phyloP scores from a whole-genome alignment of 1,284 basidiomycete species.

The Ceratobasidium papillatum region DNA sequence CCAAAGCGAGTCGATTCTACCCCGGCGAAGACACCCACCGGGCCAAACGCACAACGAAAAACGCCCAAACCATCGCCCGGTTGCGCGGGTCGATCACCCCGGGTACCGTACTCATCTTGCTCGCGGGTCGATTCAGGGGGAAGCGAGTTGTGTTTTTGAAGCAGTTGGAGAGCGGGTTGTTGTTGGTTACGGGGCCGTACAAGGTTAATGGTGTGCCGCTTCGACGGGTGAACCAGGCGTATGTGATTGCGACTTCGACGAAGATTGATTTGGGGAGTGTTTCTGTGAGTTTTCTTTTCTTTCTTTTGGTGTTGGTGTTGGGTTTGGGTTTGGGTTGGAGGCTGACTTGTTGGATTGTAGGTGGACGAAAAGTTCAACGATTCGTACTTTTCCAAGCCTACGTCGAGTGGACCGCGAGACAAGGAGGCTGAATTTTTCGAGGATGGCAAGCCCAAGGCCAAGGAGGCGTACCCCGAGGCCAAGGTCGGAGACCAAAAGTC shows the following conservation, averaged over 20 bases:
- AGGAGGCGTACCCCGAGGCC: conserved; percentile 88
- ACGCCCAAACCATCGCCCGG: conserved; percentile 77
- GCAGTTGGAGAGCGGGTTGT: conserved; percentile 91
- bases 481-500: conserved; percentile 95
- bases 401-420: conserved; percentile 71
- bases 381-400: conserved; percentile 90
- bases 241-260: conserved; percentile 98
- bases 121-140: conserved; percentile 97
- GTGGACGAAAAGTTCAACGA: conserved; percentile 93
- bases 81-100: conserved; percentile 92
- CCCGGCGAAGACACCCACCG: conserved; percentile 93
- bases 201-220: conserved; percentile 99
- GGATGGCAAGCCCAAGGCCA: conserved; percentile 91
- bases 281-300: conserved; percentile 62
- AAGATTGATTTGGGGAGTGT: conserved; percentile 86
- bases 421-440: conserved; percentile 98
- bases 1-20: conserved; percentile 95
- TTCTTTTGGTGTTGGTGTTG: no score
- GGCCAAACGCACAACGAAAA: conserved; percentile 88
- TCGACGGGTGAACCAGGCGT: conserved; percentile 98
- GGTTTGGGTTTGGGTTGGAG: conserved; percentile 5
- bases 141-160: conserved; percentile 99
- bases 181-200: conserved; percentile 97
- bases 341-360: conserved; percentile 53
- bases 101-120: conserved; percentile 94